phyloP scores from a whole-genome alignment of 208 protist genomes.

The Crithidia acanthocephali region DNA sequence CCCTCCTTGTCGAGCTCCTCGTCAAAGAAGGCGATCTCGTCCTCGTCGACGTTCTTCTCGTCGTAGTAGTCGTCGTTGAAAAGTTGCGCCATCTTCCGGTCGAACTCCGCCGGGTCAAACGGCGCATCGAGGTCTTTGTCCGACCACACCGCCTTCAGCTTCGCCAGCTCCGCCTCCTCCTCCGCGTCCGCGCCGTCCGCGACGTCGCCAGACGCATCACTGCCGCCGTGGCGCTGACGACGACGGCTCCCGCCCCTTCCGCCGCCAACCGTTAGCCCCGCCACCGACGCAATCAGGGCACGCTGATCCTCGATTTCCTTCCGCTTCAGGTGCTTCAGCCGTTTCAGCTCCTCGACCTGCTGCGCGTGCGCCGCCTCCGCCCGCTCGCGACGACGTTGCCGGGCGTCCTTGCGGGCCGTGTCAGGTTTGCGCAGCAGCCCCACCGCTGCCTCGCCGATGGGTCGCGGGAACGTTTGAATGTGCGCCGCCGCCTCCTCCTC shows the following conservation, averaged over 20 bases:
- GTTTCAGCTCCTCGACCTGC: constrained; percentile 87
- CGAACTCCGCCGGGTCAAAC: constrained; percentile 88
- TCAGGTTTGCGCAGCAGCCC: constrained; percentile 77
- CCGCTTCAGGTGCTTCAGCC: constrained; percentile 90
- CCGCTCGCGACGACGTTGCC: constrained; percentile 75
- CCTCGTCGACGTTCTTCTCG: constrained; percentile 83
- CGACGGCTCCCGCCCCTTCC: not conserved
- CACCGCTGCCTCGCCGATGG: constrained; percentile 65
- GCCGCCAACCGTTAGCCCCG: constrained; percentile 41
- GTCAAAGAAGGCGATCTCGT: constrained; percentile 89
- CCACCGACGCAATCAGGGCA: constrained; percentile 81
- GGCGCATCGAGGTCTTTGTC: constrained; percentile 86
- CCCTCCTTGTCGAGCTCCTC: constrained; percentile 66
- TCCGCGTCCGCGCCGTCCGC: constrained; percentile 37
- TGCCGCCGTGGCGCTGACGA: constrained; percentile 4
- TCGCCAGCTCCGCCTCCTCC: constrained; percentile 59
- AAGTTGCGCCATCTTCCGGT: constrained; percentile 86
- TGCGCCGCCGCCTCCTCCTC: constrained; percentile 44
- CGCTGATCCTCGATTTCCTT: constrained; percentile 89
- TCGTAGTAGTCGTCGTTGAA: constrained; percentile 92
- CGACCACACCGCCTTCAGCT: constrained; percentile 71
- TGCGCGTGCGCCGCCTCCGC: constrained; percentile 64
- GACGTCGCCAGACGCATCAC: not conserved
- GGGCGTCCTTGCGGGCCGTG: constrained; percentile 81
- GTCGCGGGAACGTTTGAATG: constrained; percentile 83